Evolutionary conservation across 2,329 filamentous ascomycete genomes (phyloP).

Genomic region (Colletotrichum limetticola): DNA sequence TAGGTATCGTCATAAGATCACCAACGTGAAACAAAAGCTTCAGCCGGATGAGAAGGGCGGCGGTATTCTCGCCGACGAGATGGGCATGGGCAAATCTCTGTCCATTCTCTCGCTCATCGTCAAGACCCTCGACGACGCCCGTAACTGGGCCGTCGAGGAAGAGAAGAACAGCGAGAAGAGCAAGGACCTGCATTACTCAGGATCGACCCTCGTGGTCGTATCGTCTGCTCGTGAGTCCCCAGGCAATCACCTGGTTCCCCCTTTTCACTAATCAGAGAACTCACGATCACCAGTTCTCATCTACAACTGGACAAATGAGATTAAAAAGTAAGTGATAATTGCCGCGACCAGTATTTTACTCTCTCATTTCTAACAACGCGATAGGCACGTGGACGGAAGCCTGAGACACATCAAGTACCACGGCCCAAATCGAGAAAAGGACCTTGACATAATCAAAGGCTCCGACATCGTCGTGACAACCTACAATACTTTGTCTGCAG

Average conservation of each 20-base stretch:
- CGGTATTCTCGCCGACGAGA: conserved; percentile 69
- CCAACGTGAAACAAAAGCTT: conserved; percentile 44
- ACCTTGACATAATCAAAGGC: conserved; percentile 41
- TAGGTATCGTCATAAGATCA: conserved; percentile 54
- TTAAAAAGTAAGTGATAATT: conserved; percentile 43
- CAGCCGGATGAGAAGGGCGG: conserved; percentile 47
- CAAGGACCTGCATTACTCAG: conserved; percentile 40
- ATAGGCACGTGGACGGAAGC: conserved; percentile 45
- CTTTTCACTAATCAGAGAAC: background rate
- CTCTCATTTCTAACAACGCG: background rate
- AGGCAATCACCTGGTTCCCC: too few species aligned
- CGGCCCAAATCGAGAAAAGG: conserved; percentile 42
- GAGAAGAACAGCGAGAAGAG: conserved; percentile 31
- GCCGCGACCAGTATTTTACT: background rate
- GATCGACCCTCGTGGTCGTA: conserved; percentile 56
- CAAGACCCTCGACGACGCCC: conserved; percentile 49
- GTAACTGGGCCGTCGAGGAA: conserved; percentile 45
- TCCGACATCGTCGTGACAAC: conserved; percentile 58
- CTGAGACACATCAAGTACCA: conserved; percentile 50
- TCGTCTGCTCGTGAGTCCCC: conserved; percentile 51
- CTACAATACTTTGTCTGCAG: conserved; percentile 55
- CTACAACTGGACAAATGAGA: conserved; percentile 52
- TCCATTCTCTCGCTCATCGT: conserved; percentile 61
- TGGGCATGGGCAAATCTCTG: conserved; percentile 70
- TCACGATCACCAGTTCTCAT: conserved; percentile 48